Evolutionary conservation across 768 basidiomycete species (phyloP).

Genomic region (Tylopilus plumbeoviolaceoides): DNA sequence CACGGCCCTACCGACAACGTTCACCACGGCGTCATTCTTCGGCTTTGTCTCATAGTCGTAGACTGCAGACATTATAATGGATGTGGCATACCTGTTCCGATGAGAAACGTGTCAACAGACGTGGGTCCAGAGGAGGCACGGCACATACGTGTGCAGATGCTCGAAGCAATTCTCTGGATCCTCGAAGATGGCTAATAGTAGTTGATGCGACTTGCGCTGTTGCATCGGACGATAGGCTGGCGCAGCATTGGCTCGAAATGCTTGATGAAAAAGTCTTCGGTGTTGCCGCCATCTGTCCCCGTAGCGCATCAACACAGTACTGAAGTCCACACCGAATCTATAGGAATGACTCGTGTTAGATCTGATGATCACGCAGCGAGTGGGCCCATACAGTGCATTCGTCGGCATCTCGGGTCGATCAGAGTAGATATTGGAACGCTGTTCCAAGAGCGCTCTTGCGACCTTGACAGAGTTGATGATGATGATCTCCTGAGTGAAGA

Average conservation of each 20-base stretch:
- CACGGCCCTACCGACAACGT: slow-evolving; percentile 24
- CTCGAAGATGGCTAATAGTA: slow-evolving; percentile 28
- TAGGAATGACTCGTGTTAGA: not conserved
- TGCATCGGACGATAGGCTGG: slow-evolving; percentile 32
- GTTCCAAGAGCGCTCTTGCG: slow-evolving; percentile 24
- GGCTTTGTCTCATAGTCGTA: slow-evolving; percentile 32
- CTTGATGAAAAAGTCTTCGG: slow-evolving; percentile 34
- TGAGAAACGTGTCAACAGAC: not conserved
- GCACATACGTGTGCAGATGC: slow-evolving; percentile 19
- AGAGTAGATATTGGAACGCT: slow-evolving; percentile 28
- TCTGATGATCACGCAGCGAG: not conserved
- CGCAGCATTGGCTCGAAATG: slow-evolving; percentile 27
- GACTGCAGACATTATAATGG: slow-evolving; percentile 27
- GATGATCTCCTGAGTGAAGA: slow-evolving; percentile 23
- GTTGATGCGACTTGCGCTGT: slow-evolving; percentile 24
- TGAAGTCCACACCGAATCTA: slow-evolving; percentile 34
- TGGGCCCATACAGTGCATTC: slow-evolving; percentile 12
- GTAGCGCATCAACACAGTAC: slow-evolving; percentile 32
- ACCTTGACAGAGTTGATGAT: slow-evolving; percentile 27
- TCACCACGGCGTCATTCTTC: slow-evolving; percentile 28
- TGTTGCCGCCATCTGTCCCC: slow-evolving; percentile 36
- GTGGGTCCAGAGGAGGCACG: not conserved
- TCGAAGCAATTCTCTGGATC: slow-evolving; percentile 20
- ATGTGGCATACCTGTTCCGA: slow-evolving; percentile 22
- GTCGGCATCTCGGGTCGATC: slow-evolving; percentile 28